Base-by-base conservation (phyloP, 768 basidiomycete genomes). In the Mycena leptocephala region DNA sequence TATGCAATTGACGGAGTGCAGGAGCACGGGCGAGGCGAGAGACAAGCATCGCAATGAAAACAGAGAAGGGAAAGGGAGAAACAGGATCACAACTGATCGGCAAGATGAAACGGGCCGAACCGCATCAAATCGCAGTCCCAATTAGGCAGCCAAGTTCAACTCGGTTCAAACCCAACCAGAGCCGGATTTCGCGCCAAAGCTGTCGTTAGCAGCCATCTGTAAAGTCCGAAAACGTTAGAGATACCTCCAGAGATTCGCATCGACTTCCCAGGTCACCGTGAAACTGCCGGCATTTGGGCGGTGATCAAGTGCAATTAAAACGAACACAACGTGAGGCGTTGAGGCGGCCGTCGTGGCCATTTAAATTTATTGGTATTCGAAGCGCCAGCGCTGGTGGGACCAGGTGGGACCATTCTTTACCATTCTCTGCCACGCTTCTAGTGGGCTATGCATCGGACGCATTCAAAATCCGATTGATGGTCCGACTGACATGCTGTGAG, bases 11-110 rank as follows among this genome's bases (percentile, higher is more conserved):
- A 76, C 89, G 88, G 66, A 86, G 74, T 30, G 77, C 79, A 71
- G 84, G 83, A 69, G 84, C 82, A 71, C 90, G 89, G 80, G 88
- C 85, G 72, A 88, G 85, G 46, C 88, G 81, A 70, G 90, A 82
- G 16, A 85, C 74, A 55, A 85, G 83, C 88, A 89, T 91, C 59
- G 22, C 79, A n/a, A n/a, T 37, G 61, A n/a, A 56, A 66, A 46
- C 65, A 66, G 61, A 20, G 9, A n/a, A 51, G 32, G 16, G 11
- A n/a, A 48, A 64, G 26, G 6, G 22, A 7, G 11, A 14, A 35
- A 8, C 20, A 32, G 63, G 41, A 33, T 18, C 13, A 20, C 22
- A 2, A 37, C 58, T 32, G 58, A 37, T 5, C 33, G 39, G 22
- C 33, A 14, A 28, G 20, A 20, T 28, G 14, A n/a, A n/a, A 32